Evolutionary conservation across 2,329 filamentous ascomycete genomes (phyloP).

Genomic region (Ophiocordyceps camponoti-leonardi): DNA sequence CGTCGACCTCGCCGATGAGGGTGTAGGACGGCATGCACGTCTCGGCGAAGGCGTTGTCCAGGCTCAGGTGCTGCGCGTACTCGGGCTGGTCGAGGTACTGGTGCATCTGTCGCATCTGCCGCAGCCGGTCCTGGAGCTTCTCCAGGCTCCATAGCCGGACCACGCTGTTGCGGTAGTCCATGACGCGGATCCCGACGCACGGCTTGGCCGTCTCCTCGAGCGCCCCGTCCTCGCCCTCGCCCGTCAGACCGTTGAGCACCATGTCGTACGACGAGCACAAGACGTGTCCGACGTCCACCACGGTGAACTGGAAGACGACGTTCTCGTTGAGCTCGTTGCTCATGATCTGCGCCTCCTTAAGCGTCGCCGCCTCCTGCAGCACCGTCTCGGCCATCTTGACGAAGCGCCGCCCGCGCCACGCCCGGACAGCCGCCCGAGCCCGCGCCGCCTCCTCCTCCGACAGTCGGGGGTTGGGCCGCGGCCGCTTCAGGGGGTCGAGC

Average conservation of each 20-base stretch:
- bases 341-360: constrained; percentile 97
- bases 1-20: constrained; percentile 79
- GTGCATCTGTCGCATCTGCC: constrained; percentile 90
- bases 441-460: constrained; percentile 55
- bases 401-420: constrained; percentile 74
- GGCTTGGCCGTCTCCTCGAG: constrained; percentile 74
- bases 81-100: constrained; percentile 93
- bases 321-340: constrained; percentile 89
- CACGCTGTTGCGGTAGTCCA: constrained; percentile 75
- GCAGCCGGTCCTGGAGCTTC: constrained; percentile 74
- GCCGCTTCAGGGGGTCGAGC: constrained; percentile 46
- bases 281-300: constrained; percentile 75
- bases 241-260: constrained; percentile 76
- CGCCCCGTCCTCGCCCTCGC: constrained; percentile 67
- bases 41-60: constrained; percentile 88
- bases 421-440: constrained; percentile 47
- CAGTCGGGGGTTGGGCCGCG: constrained; percentile 44
- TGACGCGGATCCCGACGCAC: constrained; percentile 75
- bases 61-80: constrained; percentile 79
- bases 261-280: constrained; percentile 93
- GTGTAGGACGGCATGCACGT: constrained; percentile 84
- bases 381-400: constrained; percentile 89
- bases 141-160: constrained; percentile 89
- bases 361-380: constrained; percentile 65
- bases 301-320: constrained; percentile 86